Evolutionary conservation across 257 asterid species (phyloP).

Genomic region (Lycium ferocissimum): DNA sequence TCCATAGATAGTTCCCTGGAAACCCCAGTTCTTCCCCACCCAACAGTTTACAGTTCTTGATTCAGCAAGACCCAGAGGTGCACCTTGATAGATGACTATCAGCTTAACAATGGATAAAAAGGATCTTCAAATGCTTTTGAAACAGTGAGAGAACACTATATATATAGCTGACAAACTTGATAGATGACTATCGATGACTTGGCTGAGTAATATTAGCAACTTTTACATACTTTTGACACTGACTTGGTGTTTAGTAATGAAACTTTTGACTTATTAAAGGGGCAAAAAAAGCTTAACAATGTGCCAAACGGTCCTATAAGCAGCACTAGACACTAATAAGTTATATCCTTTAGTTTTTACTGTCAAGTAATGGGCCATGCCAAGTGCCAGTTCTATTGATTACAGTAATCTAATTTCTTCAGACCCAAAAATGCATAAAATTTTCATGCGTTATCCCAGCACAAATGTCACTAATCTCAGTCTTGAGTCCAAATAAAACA

Average conservation of each 20-base stretch:
- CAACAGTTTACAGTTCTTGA: background rate
- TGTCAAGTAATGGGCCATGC: background rate
- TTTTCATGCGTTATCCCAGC: slow-evolving; percentile 1
- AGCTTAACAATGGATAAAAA: slow-evolving; percentile 4
- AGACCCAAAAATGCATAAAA: background rate
- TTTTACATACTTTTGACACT: slow-evolving; percentile 17
- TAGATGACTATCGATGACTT: slow-evolving; percentile 7
- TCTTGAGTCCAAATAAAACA: background rate
- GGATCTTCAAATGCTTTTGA: slow-evolving; percentile 13
- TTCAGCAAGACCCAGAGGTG: background rate
- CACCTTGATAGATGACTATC: too few species aligned
- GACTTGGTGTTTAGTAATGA: slow-evolving; percentile 1
- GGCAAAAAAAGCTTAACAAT: background rate
- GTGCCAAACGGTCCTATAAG: slow-evolving; percentile 10
- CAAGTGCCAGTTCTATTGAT: slow-evolving; percentile 10
- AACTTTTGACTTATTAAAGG: background rate
- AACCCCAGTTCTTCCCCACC: background rate
- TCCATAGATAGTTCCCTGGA: background rate
- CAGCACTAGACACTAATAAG: background rate
- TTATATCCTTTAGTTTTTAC: slow-evolving; percentile 9
- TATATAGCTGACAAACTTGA: slow-evolving; percentile 6
- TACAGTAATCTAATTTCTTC: background rate
- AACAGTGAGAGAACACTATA: slow-evolving; percentile 17
- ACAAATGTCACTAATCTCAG: slow-evolving; percentile 20
- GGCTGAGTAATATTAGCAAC: slow-evolving; percentile 20